These are phyloP conservation scores for Venturia carpophila DNA, from an alignment of 2,329 filamentous ascomycete species.

Conservation along the genomic window DNA sequence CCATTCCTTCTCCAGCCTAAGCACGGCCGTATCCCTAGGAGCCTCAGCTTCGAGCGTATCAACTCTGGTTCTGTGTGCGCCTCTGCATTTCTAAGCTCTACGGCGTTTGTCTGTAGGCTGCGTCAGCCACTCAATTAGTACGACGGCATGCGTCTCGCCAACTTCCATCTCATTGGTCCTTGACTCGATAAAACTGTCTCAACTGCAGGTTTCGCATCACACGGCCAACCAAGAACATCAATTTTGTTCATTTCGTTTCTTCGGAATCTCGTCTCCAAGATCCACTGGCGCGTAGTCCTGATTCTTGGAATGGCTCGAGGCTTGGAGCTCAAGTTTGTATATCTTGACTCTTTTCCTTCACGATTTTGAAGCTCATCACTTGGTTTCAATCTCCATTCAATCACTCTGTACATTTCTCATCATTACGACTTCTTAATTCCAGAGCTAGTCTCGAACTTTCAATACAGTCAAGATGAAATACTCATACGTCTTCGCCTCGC, in stretches of 20 bases:
- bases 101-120: background rate
- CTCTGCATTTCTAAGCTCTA: background rate
- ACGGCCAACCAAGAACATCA: background rate
- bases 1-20: background rate
- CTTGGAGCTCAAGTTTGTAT: background rate
- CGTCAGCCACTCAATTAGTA: conserved; percentile 7
- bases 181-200: conserved; percentile 1
- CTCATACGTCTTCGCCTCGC: conserved; percentile 6
- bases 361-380: background rate
- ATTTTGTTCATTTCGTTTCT: background rate
- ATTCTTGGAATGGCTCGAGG: background rate
- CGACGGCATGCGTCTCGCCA: conserved; percentile 4
- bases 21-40: background rate
- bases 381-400: background rate
- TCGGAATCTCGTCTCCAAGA: background rate
- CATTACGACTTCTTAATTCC: background rate
- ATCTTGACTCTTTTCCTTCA: background rate
- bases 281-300: background rate
- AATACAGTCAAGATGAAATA: conserved; percentile 13
- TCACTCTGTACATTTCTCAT: background rate
- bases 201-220: background rate
- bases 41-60: background rate
- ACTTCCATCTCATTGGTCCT: background rate
- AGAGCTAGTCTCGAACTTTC: conserved; percentile 13
- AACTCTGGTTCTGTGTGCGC: background rate